phyloP scores from a whole-genome alignment of 345 rosid species.

The Brassica rapa region DNA sequence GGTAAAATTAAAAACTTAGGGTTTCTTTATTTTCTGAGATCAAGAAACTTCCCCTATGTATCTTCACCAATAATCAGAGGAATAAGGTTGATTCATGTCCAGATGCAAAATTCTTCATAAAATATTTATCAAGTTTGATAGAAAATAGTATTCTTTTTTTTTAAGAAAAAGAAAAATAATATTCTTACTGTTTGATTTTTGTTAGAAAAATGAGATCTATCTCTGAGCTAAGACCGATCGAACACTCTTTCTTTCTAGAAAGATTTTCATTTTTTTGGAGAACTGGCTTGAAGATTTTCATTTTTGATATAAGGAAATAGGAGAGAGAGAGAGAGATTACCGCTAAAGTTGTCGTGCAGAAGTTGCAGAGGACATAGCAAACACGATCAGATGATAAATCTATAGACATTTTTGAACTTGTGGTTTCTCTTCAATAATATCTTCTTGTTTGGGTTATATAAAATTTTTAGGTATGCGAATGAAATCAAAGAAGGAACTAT shows the following conservation, averaged over 20 bases:
- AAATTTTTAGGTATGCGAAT: slow-evolving; percentile 7
- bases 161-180: not conserved
- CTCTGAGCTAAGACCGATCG: not conserved
- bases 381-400: slow-evolving; percentile 79
- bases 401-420: slow-evolving; percentile 52
- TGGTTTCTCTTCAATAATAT: slow-evolving; percentile 13
- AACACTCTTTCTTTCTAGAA: slow-evolving; percentile 8
- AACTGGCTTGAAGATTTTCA: not conserved
- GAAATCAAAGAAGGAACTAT: slow-evolving; percentile 37
- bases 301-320: not conserved
- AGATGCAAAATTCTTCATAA: slow-evolving; percentile 25
- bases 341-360: slow-evolving; percentile 97
- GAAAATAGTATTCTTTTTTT: not conserved
- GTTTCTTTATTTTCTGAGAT: slow-evolving; percentile 31
- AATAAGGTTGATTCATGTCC: slow-evolving; percentile 9
- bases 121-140: slow-evolving; percentile 13
- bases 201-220: slow-evolving; percentile 38
- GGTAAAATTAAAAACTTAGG: slow-evolving; percentile 21
- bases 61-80: slow-evolving; percentile 6
- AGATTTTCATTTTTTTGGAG: not conserved
- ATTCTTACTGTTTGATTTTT: not conserved
- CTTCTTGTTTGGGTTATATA: slow-evolving; percentile 14
- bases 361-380: slow-evolving; percentile 96
- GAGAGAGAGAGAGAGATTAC: slow-evolving; percentile 45
- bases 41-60: slow-evolving; percentile 12